phyloP scores from a whole-genome alignment of 208 protist genomes.

The Leishmania braziliensis region DNA sequence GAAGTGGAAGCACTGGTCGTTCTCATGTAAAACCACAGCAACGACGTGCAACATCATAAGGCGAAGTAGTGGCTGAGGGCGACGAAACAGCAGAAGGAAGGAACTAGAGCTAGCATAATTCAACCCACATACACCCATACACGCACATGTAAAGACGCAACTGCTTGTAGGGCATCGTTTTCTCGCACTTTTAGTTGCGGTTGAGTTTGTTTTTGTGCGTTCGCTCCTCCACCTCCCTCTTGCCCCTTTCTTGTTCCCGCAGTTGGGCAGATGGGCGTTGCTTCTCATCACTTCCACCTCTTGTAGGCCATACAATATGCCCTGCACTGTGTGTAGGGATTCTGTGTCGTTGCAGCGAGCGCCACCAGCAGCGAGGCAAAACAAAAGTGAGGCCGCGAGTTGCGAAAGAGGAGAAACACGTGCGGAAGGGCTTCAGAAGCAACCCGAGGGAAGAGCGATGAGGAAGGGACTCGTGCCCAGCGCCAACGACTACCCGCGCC shows the following conservation, averaged over 20 bases:
- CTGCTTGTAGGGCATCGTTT: too few relatives aligned
- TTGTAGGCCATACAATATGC: not conserved
- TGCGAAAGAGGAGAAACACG: not conserved
- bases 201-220: not conserved
- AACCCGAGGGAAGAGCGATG: not conserved
- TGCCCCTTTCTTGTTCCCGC: not conserved
- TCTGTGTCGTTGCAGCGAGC: not conserved
- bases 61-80: not conserved
- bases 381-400: not conserved
- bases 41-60: not conserved
- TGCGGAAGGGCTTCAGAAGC: not conserved
- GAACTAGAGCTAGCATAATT: not conserved
- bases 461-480: not conserved
- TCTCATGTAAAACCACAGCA: slow-evolving; percentile 2
- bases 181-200: not conserved
- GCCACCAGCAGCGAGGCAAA: not conserved
- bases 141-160: not conserved
- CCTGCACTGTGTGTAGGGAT: not conserved
- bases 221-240: not conserved
- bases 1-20: not conserved
- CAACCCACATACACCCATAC: not conserved
- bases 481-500: not conserved
- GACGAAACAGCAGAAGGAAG: not conserved
- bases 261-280: not conserved
- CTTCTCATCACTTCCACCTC: not conserved